Conservation (phyloP, 2,329 filamentous ascomycete species). For the Exophiala oligosperma region DNA sequence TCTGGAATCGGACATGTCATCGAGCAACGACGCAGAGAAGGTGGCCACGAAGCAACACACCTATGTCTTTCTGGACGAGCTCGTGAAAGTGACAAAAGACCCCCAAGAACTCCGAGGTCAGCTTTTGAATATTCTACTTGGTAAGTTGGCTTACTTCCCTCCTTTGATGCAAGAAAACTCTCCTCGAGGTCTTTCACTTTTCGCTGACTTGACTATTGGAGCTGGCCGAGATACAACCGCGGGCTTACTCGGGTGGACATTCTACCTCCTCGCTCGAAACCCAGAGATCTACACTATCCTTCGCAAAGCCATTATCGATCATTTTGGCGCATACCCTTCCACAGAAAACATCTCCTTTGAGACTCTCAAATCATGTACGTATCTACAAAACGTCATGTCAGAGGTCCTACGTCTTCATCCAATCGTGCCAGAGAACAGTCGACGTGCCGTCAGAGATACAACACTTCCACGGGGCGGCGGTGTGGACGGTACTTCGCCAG, state of each 20-base stretch:
- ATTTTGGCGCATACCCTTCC: not conserved
- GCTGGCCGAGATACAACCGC: slow-evolving; percentile 38
- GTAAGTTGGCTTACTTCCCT: too few relatives aligned
- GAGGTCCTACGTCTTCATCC: slow-evolving; percentile 11
- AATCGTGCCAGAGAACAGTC: slow-evolving; percentile 15
- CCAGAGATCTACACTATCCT: slow-evolving; percentile 16
- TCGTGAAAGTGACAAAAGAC: slow-evolving; percentile 23
- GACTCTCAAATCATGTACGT: slow-evolving; percentile 71
- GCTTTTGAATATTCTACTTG: slow-evolving; percentile 37
- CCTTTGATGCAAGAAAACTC: too few relatives aligned
- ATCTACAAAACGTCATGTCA: slow-evolving; percentile 26
- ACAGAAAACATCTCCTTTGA: slow-evolving; percentile 5
- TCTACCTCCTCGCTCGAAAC: slow-evolving; percentile 33
- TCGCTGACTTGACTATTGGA: too few relatives aligned
- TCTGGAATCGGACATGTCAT: not conserved
- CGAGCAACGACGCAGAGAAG: too few relatives aligned
- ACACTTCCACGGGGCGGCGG: slow-evolving; percentile 30
- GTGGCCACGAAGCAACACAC: too few relatives aligned
- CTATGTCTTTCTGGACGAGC: slow-evolving; percentile 24
- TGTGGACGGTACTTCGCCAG: slow-evolving; percentile 25
- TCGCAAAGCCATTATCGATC: slow-evolving; percentile 6
- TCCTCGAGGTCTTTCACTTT: too few relatives aligned
- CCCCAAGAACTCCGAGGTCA: slow-evolving; percentile 29
- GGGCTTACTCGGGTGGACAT: slow-evolving; percentile 33
- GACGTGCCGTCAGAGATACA: slow-evolving; percentile 23